Conservation (phyloP, 352 stramenopile genomes). For the Lagenidium giganteum region DNA sequence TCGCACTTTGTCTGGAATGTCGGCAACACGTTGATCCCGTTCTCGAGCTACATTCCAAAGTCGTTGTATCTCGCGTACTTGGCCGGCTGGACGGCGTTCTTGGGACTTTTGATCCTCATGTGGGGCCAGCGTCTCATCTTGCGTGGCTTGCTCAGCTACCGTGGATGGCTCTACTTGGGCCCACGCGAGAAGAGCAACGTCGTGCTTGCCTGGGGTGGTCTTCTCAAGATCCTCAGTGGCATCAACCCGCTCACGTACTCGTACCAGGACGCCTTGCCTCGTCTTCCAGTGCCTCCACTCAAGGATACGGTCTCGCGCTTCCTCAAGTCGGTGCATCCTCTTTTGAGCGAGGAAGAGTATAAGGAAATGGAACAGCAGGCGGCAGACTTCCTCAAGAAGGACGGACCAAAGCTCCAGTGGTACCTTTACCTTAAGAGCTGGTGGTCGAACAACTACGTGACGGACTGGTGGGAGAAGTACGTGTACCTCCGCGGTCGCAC, state of each 20-base stretch:
- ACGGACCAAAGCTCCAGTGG: slow-evolving; percentile 88
- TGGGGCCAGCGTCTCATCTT: slow-evolving; percentile 78
- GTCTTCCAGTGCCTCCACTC: slow-evolving; percentile 89
- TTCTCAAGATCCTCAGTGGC: slow-evolving; percentile 83
- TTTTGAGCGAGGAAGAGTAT: slow-evolving; percentile 87
- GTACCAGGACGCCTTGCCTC: slow-evolving; percentile 89
- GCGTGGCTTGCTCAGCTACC: slow-evolving; percentile 79
- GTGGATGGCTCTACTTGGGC: slow-evolving; percentile 81
- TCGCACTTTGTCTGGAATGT: slow-evolving; percentile 78
- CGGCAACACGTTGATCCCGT: slow-evolving; percentile 74
- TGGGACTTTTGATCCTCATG: slow-evolving; percentile 83
- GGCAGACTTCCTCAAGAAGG: slow-evolving; percentile 79
- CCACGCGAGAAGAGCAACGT: slow-evolving; percentile 61
- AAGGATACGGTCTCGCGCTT: slow-evolving; percentile 92
- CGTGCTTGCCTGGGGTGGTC: slow-evolving; percentile 62
- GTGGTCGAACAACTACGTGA: slow-evolving; percentile 88
- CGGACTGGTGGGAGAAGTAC: slow-evolving; percentile 90
- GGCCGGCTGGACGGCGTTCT: slow-evolving; percentile 71
- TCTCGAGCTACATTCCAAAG: slow-evolving; percentile 48
- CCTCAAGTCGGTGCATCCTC: slow-evolving; percentile 89
- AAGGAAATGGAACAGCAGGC: slow-evolving; percentile 80
- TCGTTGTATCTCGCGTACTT: slow-evolving; percentile 83
- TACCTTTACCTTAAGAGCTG: slow-evolving; percentile 90
- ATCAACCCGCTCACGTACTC: slow-evolving; percentile 83
- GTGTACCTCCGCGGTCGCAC: slow-evolving; percentile 85